These are phyloP conservation scores for Cylindrotheca closterium DNA, from an alignment of 108 stramenopile species.

Conservation along the genomic window DNA sequence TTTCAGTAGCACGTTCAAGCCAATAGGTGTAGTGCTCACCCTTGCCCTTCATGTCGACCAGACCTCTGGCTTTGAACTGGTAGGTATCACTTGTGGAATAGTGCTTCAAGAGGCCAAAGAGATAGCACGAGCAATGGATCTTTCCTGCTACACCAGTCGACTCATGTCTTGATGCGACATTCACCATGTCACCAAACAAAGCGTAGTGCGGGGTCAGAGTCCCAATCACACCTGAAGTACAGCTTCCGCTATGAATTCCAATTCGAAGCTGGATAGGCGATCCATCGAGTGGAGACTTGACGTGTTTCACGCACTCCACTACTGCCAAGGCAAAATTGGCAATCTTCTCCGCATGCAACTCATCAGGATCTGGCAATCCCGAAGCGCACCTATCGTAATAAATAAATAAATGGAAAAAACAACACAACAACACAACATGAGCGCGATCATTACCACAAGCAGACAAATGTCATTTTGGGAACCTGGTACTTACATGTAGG, in stretches of 20 bases:
- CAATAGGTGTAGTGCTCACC: too few species aligned
- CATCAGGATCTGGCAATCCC: slow-evolving; percentile 36
- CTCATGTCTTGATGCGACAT: slow-evolving; percentile 48
- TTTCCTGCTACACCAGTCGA: slow-evolving; percentile 23
- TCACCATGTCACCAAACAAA: slow-evolving; percentile 66
- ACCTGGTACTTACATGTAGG: too few species aligned
- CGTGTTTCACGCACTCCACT: slow-evolving; percentile 23
- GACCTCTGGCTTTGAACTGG: too few species aligned
- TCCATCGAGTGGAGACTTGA: slow-evolving; percentile 25
- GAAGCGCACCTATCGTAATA: slow-evolving; percentile 30
- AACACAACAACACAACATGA: too few species aligned
- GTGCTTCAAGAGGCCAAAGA: too few species aligned
- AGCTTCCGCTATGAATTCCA: slow-evolving; percentile 1
- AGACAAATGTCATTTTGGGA: too few species aligned
- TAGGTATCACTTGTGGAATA: too few species aligned
- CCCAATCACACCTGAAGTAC: neutral
- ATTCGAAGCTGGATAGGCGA: slow-evolving; percentile 18
- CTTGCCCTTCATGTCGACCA: slow-evolving; percentile 8
- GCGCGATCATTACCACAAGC: too few species aligned
- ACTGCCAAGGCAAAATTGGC: slow-evolving; percentile 48
- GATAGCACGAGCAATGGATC: slow-evolving; percentile 53
- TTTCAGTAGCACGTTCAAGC: neutral
- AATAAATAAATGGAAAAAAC: too few species aligned
- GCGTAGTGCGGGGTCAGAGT: slow-evolving; percentile 31
- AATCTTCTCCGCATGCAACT: slow-evolving; percentile 40